Evolutionary conservation across 2,329 filamentous ascomycete genomes (phyloP).

Genomic region (Pyrenophora graminea): DNA sequence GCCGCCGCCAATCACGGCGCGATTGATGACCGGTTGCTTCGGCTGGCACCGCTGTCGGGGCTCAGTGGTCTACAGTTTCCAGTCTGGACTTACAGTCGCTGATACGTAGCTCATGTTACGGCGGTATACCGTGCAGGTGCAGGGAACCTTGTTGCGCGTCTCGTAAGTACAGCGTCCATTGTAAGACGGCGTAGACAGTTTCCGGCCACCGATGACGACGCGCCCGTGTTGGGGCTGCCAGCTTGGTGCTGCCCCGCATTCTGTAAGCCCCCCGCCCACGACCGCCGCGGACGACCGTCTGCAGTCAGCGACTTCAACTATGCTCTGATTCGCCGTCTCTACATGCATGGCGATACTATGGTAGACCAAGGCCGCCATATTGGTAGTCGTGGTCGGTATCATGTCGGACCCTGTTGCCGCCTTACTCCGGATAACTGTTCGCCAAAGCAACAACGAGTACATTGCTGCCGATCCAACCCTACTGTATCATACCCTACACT

Average conservation of each 20-base stretch:
- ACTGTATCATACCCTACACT: too few relatives aligned
- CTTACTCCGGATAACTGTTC: background rate
- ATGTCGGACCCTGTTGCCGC: background rate
- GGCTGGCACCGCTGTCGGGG: conserved; percentile 15
- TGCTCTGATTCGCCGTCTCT: conserved; percentile 20
- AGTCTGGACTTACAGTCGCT: conserved; percentile 1
- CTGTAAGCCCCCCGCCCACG: conserved; percentile 6
- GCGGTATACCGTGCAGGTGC: conserved; percentile 6
- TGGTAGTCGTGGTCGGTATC: background rate
- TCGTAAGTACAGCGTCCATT: background rate
- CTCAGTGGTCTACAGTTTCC: background rate
- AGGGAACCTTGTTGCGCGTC: conserved; percentile 11
- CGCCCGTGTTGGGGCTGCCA: conserved; percentile 8
- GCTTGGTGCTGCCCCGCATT: conserved; percentile 22
- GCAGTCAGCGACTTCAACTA: conserved; percentile 19
- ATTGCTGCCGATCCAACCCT: too few relatives aligned
- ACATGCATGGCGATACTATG: background rate
- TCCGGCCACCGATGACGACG: conserved; percentile 21
- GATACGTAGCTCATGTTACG: background rate
- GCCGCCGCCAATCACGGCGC: conserved; percentile 29
- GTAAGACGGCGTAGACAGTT: conserved; percentile 1
- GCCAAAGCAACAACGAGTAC: background rate
- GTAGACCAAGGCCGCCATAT: background rate
- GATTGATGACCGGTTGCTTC: conserved; percentile 28
- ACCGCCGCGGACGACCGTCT: background rate